These are phyloP conservation scores for Dothistroma septosporum DNA, from an alignment of 2,329 filamentous ascomycete species.

Conservation along the genomic window DNA sequence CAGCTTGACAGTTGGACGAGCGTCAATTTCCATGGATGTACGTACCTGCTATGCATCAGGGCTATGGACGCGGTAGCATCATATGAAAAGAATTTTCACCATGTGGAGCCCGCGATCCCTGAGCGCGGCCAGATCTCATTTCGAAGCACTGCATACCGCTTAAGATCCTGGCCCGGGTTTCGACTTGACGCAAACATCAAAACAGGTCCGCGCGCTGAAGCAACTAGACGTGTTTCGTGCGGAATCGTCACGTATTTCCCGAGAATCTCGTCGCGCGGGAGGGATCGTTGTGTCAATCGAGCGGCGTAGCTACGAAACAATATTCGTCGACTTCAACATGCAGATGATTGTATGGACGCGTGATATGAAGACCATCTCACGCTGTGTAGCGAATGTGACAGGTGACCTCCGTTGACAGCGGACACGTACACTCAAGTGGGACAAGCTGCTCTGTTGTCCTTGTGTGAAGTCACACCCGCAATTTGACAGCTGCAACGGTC, in stretches of 20 bases:
- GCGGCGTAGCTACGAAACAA: neutral
- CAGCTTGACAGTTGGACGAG: neutral
- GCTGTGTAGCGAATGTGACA: neutral
- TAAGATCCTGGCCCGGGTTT: neutral
- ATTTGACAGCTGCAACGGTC: conserved; percentile 5
- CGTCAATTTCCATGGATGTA: neutral
- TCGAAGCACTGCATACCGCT: neutral
- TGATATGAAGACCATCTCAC: neutral
- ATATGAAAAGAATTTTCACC: neutral
- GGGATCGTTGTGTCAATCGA: neutral
- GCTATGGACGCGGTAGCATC: no score
- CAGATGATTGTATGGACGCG: neutral
- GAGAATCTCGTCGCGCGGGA: no score
- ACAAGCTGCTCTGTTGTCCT: neutral
- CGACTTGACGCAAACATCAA: neutral
- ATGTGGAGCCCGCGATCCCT: neutral
- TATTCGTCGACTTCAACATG: neutral
- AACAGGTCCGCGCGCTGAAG: neutral
- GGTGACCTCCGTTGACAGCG: conserved; percentile 9
- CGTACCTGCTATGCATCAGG: neutral
- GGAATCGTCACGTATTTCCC: neutral
- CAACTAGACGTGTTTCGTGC: neutral
- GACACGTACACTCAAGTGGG: neutral
- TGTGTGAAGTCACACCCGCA: conserved; percentile 2
- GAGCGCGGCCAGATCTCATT: neutral